Evolutionary conservation across 108 stramenopile genomes (phyloP), one percentile per base, ranked within the genome.

Genomic region (Mayamaea pseudoterrestris): DNA sequence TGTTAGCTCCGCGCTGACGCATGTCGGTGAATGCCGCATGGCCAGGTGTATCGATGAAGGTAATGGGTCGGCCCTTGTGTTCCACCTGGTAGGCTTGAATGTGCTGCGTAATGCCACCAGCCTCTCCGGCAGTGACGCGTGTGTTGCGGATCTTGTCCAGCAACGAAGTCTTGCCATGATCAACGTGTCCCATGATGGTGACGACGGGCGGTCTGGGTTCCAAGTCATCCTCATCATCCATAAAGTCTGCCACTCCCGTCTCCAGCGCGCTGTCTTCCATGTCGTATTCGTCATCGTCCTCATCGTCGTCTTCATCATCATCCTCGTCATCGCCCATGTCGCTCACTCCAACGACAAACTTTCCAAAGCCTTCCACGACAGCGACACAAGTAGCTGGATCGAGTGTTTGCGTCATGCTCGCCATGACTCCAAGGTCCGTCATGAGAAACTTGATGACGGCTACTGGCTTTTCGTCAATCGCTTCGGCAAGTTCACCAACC

Each of bases 121-220:
- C 91, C 67, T 99, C 99, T 30, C 87, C 83, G 9, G 73, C 83
- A 8, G 97, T 95, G 30, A 93, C 89, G n/a, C 73, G 53, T 5
- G 90, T 90, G 37, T 71, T 69, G 1, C 97, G 76, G 41, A 99
- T 83, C 11, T 81, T 69, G 59, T 99, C 99, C 8, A 99, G 81
- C 23, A 99, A 68, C 2, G 94, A 90, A 5, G 99, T 99, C 63
- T 99, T 98, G 45, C 99, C 99, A 61, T 99, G 99, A 63, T 99
- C 99, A 34, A 99, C 99, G 74, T 99, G 99, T 27, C 99, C 99
- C 97, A 99, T 98, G 45, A 99, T 92, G 21, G 94, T 92, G 5
- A 99, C 96, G 20, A 98, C 96, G 29, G 99, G 97, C 12, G 96
- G 69, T 16, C 97, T 66, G 13, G 80, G 63, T 24, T 68, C 31